A percentile compares a stretch with the other conserved stretches of the same genome.
These are phyloP conservation scores for Phyllostachys edulis DNA, from an alignment of 176 grass and related monocot species.

Conservation along the genomic window DNA sequence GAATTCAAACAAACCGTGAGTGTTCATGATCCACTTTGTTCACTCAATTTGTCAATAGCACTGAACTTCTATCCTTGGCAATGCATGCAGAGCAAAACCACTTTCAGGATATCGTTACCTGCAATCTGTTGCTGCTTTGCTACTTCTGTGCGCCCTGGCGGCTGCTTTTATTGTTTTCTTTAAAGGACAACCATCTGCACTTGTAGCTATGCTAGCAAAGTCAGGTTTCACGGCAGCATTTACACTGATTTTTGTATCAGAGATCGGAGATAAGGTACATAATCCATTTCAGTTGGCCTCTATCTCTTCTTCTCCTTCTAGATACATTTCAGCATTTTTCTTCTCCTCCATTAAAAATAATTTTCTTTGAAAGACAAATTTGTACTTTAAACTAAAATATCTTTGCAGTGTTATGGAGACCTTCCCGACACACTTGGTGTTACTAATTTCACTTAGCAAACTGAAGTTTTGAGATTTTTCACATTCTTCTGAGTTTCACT, in stretches of 20 bases:
- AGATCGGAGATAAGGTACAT: slow-evolving; percentile 93
- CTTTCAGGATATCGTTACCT: slow-evolving; percentile 45
- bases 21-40: slow-evolving; percentile 8
- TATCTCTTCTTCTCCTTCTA: not conserved
- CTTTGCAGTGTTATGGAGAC: not conserved
- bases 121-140: slow-evolving; percentile 52
- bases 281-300: not conserved
- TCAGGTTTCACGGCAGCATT: slow-evolving; percentile 97
- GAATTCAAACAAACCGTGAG: slow-evolving; percentile 56
- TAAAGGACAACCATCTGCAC: slow-evolving; percentile 70
- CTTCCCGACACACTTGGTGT: not conserved
- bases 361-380: not conserved
- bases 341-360: not conserved
- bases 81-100: slow-evolving; percentile 61
- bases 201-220: slow-evolving; percentile 68
- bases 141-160: slow-evolving; percentile 55
- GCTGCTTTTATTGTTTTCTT: slow-evolving; percentile 61
- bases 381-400: not conserved
- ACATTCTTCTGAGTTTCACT: not conserved
- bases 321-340: not conserved
- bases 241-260: slow-evolving; percentile 88
- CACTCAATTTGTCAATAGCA: not conserved
- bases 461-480: not conserved
- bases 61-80: slow-evolving; percentile 33
- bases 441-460: slow-evolving; percentile 3